Percentiles rank a stretch among this genome's conserved stretches.
phyloP scores from a whole-genome alignment of 2,329 filamentous ascomycete species.

The Hymenoscyphus albidus region DNA sequence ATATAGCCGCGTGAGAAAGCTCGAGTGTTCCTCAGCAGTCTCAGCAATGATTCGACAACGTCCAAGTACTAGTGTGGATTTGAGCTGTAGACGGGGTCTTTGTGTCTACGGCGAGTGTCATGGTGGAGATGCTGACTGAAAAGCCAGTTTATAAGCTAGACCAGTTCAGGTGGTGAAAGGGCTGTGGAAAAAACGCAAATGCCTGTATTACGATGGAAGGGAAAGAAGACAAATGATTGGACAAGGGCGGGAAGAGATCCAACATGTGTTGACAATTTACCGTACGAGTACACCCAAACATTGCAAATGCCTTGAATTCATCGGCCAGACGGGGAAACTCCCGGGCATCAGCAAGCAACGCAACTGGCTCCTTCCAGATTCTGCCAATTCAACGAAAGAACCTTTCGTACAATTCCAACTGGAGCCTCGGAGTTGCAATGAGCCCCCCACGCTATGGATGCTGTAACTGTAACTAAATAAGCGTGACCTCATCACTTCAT shows the following conservation, averaged over 20 bases:
- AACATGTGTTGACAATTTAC: neutral
- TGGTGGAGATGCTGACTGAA: constrained; percentile 1
- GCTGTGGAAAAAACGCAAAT: constrained; percentile 22
- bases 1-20: constrained; percentile 22
- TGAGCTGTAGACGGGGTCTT: constrained; percentile 7
- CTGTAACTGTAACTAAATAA: constrained; percentile 1
- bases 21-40: constrained; percentile 6
- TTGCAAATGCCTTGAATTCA: neutral
- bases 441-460: constrained; percentile 25
- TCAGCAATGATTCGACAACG: neutral
- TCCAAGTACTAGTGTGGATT: constrained; percentile 6
- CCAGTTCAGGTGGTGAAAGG: constrained; percentile 6
- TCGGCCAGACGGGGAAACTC: neutral
- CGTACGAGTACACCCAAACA: neutral
- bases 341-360: constrained; percentile 27
- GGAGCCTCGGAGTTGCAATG: neutral
- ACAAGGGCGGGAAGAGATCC: neutral
- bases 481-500: constrained; percentile 32
- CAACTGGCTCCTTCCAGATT: constrained; percentile 15
- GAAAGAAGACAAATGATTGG: constrained; percentile 23
- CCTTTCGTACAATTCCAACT: neutral
- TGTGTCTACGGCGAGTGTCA: neutral
- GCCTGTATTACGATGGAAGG: constrained; percentile 9
- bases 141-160: constrained; percentile 12
- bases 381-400: neutral